A percentile compares a stretch with the other conserved stretches of the same genome.
These are phyloP conservation scores for Pseudogymnoascus sp. DNA, from an alignment of 2,329 filamentous ascomycete species.

Conservation along the genomic window DNA sequence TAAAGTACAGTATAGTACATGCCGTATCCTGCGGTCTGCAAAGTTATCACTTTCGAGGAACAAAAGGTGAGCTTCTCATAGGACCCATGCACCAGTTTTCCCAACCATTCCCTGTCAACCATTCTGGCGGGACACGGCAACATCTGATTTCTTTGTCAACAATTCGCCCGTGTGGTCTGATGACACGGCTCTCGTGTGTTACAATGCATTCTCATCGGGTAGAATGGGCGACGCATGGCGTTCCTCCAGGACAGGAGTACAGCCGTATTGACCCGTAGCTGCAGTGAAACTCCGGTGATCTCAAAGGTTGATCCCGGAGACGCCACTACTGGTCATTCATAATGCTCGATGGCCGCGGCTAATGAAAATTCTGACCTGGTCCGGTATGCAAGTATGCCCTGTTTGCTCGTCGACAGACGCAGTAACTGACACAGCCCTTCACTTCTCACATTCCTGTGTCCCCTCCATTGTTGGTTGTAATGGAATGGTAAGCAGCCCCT, in stretches of 20 bases:
- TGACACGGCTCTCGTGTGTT: not conserved
- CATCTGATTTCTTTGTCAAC: not conserved
- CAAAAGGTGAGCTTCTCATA: not conserved
- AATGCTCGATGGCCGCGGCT: not conserved
- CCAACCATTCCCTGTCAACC: not conserved
- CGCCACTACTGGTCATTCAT: not conserved
- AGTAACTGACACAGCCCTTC: not conserved
- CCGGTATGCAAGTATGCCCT: not conserved
- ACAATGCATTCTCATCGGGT: not conserved
- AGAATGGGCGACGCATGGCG: not conserved
- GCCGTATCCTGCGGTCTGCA: not conserved
- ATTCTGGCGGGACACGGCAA: not conserved
- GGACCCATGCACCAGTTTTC: not conserved
- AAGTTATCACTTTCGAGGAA: not conserved
- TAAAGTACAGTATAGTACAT: not conserved
- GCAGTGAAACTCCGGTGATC: not conserved
- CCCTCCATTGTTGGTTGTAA: not conserved
- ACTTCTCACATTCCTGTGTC: not conserved
- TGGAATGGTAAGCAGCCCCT: not conserved
- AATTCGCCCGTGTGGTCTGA: not conserved
- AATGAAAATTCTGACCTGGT: constrained; percentile 1
- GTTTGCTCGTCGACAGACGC: not conserved
- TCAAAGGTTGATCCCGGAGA: not conserved
- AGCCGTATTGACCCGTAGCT: not conserved
- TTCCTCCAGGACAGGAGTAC: not conserved